Base-by-base conservation (phyloP, 2,329 filamentous ascomycete genomes). In the Beauveria varroae region DNA sequence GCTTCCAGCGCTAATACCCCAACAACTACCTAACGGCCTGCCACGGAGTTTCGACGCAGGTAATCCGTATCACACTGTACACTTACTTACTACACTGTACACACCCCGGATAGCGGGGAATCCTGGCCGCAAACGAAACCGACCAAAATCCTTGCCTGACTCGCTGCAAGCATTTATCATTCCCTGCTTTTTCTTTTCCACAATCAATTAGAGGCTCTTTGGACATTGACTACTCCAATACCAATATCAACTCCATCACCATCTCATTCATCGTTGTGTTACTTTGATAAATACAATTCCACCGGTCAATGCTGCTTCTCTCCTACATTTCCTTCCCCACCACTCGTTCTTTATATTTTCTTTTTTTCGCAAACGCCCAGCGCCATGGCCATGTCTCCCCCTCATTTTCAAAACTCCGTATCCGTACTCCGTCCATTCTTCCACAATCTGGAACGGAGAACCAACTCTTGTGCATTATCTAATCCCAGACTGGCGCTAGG, bases 61-160 rank as follows among this genome's bases (percentile, higher is more conserved):
- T n/a, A n/a, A n/a, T n/a, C n/a, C n/a, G 26, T 28, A 30, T 10
- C 28, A 30, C 28, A 30, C 28, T 30, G 28, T 30, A 30, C 12
- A 7, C 22, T 37, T 34, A n/a, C n/a, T n/a, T n/a, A n/a, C n/a
- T n/a, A 26, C 34, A 41, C 53, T 14, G 10, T n/a, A 28, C 24
- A 18, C 40, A 41, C 24, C 41, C 41, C 53, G 24, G 22, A 26
- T 24, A 34, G 53, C 53, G 53, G 53, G 53, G 53, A 56, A 56
- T 46, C 53, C 53, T 56, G 41, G 53, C 40, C 26, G 41, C 53
- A 56, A 56, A 47, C 53, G 53, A 56, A 56, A 44, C 40, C n/a
- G 40, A 26, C 22, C 37, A 43, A 34, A 43, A 44, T 55, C 22
- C 18, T 10, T 54, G 37, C 52, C 30, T 54, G 52, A 54, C 52